These are phyloP conservation scores for Alternaria triticimaculans DNA, from an alignment of 2,329 filamentous ascomycete genomes.

Conservation along the genomic window DNA sequence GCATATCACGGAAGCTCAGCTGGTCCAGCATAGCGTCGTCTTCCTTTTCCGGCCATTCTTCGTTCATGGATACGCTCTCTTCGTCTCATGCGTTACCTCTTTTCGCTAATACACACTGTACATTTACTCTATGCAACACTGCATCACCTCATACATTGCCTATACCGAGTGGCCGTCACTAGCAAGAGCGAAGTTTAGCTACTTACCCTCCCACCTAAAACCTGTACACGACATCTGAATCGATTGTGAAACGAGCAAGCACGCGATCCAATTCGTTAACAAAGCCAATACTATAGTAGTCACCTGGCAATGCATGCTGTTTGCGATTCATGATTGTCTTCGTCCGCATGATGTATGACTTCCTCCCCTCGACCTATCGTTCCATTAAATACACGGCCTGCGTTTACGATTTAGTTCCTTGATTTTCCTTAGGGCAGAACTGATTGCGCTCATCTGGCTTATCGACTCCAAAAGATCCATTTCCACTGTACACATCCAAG, in stretches of 20 bases:
- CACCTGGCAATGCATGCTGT: background rate
- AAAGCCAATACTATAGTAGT: background rate
- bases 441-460: too few relatives aligned
- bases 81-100: background rate
- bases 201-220: background rate
- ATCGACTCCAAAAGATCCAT: too few relatives aligned
- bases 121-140: background rate
- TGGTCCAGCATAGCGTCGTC: background rate
- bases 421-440: too few relatives aligned
- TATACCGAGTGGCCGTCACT: background rate
- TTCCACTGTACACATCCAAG: background rate
- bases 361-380: too few relatives aligned
- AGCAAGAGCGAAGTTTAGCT: background rate
- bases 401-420: too few relatives aligned
- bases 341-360: background rate
- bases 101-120: background rate
- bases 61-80: background rate
- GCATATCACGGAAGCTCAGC: background rate
- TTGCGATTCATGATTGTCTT: background rate
- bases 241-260: background rate
- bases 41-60: background rate
- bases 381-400: too few relatives aligned
- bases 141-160: background rate
- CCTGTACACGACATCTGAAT: background rate
- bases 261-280: background rate